Evolutionary conservation across 106 monocot genomes (phyloP), one percentile per base, ranked within the genome.

Genomic region (Iris macrosiphon): DNA sequence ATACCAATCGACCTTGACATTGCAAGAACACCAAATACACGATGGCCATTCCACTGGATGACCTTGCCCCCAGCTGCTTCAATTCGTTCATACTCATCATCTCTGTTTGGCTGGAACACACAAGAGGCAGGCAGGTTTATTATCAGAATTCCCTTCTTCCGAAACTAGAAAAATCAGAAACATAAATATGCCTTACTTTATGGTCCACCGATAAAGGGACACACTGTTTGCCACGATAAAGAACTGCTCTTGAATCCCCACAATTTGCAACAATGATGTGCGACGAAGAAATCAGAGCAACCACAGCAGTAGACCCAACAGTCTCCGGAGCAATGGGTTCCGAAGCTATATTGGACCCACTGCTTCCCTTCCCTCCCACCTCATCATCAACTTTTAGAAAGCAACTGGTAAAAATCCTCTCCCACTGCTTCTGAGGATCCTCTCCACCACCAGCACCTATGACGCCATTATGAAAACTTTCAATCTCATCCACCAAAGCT

Each of bases 231-330:
- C 84, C 78, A 57, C 84, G 79, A 42, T 60, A 75, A 44, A 84
- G 79, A 11, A 84, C 84, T 4, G 85, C 85, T 53, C 85, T 85
- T 14, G 85, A 85, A 56, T 85, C 85, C 34, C 85, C 85, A 66
- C 85, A 79, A 20, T 79, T 84, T 13, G 84, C 75, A n/a, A 84
- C 41, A 49, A 79, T 66, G 17, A 84, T 84, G 61, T 75, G 79
- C 2, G 79, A 68, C 7, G 79, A 79, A 33, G 79, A 79, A 38
- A 84, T 34, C 26, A 84, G 45, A 43, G 84, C 71, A 24, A 79
- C 84, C 3, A 84, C 84, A 29, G 84, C 84, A 35, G 84, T 84
- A 49, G 84, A 84, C 28, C 84, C 84, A 16, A 79, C 84, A 11
- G 84, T 84, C 63, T 84, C 84, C 5, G 84, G 84, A 8, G 71